Evolutionary conservation across 371 early-diverging fungal species (phyloP).

Genomic region (Zychaea mexicana): DNA sequence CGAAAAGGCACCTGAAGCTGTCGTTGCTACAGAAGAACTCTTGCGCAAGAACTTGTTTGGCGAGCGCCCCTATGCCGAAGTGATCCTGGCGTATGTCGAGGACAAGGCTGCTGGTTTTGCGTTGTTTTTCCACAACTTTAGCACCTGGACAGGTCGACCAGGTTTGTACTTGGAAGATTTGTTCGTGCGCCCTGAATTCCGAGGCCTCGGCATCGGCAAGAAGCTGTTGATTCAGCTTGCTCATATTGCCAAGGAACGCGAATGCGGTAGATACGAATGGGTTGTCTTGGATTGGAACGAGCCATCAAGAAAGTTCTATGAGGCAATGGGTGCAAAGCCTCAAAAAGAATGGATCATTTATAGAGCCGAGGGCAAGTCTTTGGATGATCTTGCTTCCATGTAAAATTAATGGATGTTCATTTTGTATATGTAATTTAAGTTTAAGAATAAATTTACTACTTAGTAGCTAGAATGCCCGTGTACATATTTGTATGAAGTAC

Average conservation of each 20-base stretch:
- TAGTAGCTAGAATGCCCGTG: too few relatives aligned
- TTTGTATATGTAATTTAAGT: too few relatives aligned
- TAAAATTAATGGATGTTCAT: conserved; percentile 13
- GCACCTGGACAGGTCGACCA: conserved; percentile 72
- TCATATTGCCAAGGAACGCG: conserved; percentile 58
- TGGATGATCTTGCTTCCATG: conserved; percentile 54
- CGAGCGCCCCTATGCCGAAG: conserved; percentile 65
- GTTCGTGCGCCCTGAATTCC: conserved; percentile 66
- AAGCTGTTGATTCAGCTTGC: conserved; percentile 71
- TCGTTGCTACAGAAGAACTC: conserved; percentile 71
- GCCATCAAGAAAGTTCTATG: conserved; percentile 63
- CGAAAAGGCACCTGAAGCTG: conserved; percentile 74
- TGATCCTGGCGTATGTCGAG: conserved; percentile 56
- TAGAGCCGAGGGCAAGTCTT: conserved; percentile 61
- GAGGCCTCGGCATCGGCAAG: conserved; percentile 78
- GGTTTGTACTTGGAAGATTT: conserved; percentile 88
- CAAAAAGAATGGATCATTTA: conserved; percentile 72
- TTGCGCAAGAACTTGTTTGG: conserved; percentile 68
- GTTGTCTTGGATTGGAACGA: conserved; percentile 78
- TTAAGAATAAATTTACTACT: too few relatives aligned
- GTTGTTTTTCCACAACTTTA: conserved; percentile 83
- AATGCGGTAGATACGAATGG: conserved; percentile 84
- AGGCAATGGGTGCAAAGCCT: conserved; percentile 61
- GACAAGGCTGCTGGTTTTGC: conserved; percentile 73
- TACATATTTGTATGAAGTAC: too few relatives aligned